Conservation (phyloP, 2,329 filamentous ascomycete genomes). For the Diaporthe sp. region DNA sequence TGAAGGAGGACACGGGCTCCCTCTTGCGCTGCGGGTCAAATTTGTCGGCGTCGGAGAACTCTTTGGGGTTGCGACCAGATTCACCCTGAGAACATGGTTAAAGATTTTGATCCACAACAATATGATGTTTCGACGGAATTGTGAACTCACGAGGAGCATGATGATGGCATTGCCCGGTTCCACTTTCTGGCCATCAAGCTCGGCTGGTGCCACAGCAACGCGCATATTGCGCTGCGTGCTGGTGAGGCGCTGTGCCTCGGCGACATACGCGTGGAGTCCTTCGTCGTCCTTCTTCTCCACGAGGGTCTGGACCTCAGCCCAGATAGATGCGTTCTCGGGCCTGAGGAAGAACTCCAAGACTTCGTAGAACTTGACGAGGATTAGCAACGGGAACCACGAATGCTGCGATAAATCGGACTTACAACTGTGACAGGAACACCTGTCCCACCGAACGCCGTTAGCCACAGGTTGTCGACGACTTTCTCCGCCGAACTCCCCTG, state of each 20-base stretch:
- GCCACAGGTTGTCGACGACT: conserved; percentile 55
- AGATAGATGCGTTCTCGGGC: conserved; percentile 46
- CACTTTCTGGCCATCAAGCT: conserved; percentile 56
- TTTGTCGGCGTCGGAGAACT: conserved; percentile 53
- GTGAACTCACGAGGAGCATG: conserved; percentile 54
- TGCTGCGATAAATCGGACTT: conserved; percentile 38
- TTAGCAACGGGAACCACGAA: neutral
- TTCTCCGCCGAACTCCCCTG: conserved; percentile 40
- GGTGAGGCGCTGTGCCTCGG: conserved; percentile 58
- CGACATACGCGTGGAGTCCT: conserved; percentile 53
- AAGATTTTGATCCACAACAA: fast-evolving
- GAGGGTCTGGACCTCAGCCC: conserved; percentile 58
- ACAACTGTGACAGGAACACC: conserved; percentile 57
- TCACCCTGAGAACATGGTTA: conserved; percentile 50
- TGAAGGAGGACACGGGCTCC: conserved; percentile 58
- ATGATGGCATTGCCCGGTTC: conserved; percentile 58
- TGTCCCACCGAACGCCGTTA: conserved; percentile 57
- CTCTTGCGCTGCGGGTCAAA: conserved; percentile 49
- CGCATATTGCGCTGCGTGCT: conserved; percentile 57
- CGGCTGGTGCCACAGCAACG: conserved; percentile 45
- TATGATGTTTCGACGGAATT: fast-evolving
- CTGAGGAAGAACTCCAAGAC: conserved; percentile 26
- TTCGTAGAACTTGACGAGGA: neutral
- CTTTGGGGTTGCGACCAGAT: conserved; percentile 55
- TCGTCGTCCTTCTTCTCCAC: conserved; percentile 53